Evolutionary conservation across 495 filamentous ascomycete species (phyloP).

Genomic region (Podospora sp.): DNA sequence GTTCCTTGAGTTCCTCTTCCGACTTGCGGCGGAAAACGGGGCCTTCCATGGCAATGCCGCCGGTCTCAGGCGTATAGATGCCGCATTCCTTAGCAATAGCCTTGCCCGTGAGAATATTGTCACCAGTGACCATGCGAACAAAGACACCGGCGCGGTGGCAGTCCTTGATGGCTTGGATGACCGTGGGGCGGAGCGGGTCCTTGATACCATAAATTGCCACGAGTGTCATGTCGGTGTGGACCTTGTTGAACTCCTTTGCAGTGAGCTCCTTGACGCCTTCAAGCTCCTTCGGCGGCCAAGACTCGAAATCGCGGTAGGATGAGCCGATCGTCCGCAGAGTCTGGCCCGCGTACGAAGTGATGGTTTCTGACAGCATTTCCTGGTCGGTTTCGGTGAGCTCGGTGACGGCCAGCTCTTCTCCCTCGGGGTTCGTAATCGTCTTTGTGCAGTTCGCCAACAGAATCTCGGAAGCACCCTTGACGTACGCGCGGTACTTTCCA

Average conservation of each 20-base stretch:
- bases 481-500: constrained; percentile 69
- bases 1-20: constrained; percentile 65
- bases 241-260: constrained; percentile 69
- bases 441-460: constrained; percentile 69
- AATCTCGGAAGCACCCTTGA: constrained; percentile 89
- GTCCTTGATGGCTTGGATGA: constrained; percentile 70
- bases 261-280: constrained; percentile 70
- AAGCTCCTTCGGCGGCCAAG: constrained; percentile 81
- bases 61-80: constrained; percentile 73
- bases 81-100: constrained; percentile 85
- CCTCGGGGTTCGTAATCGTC: constrained; percentile 68
- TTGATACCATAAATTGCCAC: constrained; percentile 85
- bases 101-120: constrained; percentile 78
- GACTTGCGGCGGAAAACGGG: constrained; percentile 77
- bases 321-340: constrained; percentile 88
- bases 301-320: constrained; percentile 84
- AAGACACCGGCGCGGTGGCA: constrained; percentile 78
- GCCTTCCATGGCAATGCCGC: constrained; percentile 82
- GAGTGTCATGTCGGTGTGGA: constrained; percentile 73
- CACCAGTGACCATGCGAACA: constrained; percentile 89
- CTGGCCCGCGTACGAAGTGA: constrained; percentile 75
- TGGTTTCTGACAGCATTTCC: constrained; percentile 63
- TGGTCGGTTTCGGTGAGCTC: constrained; percentile 60
- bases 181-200: constrained; percentile 82
- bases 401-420: constrained; percentile 52